These are phyloP conservation scores for Microbotryum scabiosae DNA, from an alignment of 1,284 basidiomycete species.

Conservation along the genomic window DNA sequence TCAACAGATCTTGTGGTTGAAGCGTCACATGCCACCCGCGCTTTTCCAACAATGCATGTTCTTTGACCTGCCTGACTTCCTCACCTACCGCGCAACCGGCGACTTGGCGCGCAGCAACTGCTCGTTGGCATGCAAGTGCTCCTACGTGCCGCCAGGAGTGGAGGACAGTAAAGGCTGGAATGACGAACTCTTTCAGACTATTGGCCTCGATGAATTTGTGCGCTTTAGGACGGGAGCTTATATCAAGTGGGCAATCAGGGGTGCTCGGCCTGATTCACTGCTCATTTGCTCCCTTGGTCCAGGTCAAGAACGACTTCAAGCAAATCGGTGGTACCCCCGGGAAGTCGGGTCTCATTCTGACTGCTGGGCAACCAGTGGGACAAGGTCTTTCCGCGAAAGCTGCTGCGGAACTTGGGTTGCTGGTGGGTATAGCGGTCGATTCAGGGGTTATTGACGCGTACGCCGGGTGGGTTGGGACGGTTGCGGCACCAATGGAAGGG, in stretches of 20 bases:
- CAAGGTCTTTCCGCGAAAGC: conserved; percentile 67
- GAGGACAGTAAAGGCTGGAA: conserved; percentile 62
- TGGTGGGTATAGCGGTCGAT: conserved; percentile 85
- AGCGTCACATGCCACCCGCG: conserved; percentile 67
- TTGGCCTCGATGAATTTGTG: conserved; percentile 65
- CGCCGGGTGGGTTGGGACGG: conserved; percentile 96
- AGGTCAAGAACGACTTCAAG: conserved; percentile 53
- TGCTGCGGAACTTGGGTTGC: conserved; percentile 74
- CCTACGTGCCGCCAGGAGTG: conserved; percentile 67
- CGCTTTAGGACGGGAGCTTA: conserved; percentile 3
- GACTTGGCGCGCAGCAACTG: conserved; percentile 75
- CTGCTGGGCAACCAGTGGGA: conserved; percentile 88
- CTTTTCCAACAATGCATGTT: conserved; percentile 80
- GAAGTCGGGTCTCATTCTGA: conserved; percentile 56
- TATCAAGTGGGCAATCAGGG: neutral
- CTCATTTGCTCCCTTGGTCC: neutral
- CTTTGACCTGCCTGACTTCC: conserved; percentile 94
- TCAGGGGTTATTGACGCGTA: conserved; percentile 96
- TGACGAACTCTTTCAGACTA: conserved; percentile 71
- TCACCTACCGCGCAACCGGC: conserved; percentile 84
- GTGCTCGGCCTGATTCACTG: neutral
- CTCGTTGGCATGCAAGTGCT: conserved; percentile 94
- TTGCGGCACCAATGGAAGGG: conserved; percentile 63
- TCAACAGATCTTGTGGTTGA: conserved; percentile 93
- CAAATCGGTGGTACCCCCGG: conserved; percentile 67